Percentiles rank a stretch among this genome's conserved stretches.
Conservation (phyloP, 2,329 filamentous ascomycete species). For the Phialemoniopsis sp. region DNA sequence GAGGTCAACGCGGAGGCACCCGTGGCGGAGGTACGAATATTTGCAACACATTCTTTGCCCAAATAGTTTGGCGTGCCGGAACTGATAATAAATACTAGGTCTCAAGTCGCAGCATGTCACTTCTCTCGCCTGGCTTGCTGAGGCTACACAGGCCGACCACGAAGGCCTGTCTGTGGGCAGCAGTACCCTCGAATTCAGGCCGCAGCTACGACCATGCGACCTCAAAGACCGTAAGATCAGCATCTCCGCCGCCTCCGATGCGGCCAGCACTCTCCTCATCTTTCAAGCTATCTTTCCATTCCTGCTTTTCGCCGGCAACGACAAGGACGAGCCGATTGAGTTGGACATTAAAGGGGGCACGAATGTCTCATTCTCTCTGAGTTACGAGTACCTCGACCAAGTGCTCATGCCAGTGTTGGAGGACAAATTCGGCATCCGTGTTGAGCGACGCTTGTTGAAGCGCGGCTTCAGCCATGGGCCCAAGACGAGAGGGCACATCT, state of each 20-base stretch:
- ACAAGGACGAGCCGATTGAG: constrained; percentile 35
- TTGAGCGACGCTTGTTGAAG: constrained; percentile 37
- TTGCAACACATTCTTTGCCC: not conserved
- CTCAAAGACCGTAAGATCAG: constrained; percentile 35
- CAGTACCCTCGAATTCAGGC: constrained; percentile 42
- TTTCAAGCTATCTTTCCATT: constrained; percentile 59
- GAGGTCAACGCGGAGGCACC: constrained; percentile 44
- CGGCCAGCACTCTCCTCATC: constrained; percentile 52
- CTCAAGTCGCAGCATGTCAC: constrained; percentile 59
- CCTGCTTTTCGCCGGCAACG: constrained; percentile 48
- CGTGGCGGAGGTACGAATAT: constrained; percentile 22
- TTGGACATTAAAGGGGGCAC: constrained; percentile 54
- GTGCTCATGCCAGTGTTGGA: constrained; percentile 52
- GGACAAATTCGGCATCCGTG: constrained; percentile 40
- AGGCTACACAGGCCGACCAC: constrained; percentile 45
- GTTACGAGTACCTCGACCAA: constrained; percentile 61
- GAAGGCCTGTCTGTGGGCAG: constrained; percentile 48
- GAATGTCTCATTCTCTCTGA: constrained; percentile 52
- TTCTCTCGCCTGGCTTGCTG: constrained; percentile 48
- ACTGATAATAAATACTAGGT: constrained; percentile 29
- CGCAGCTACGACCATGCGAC: constrained; percentile 30
- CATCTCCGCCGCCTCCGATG: constrained; percentile 43
- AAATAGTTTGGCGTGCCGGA: not conserved
- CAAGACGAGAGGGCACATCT: constrained; percentile 23
- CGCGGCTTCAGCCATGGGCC: constrained; percentile 50